These are phyloP conservation scores for Misopates orontium DNA, from an alignment of 257 asterid species.

Conservation along the genomic window DNA sequence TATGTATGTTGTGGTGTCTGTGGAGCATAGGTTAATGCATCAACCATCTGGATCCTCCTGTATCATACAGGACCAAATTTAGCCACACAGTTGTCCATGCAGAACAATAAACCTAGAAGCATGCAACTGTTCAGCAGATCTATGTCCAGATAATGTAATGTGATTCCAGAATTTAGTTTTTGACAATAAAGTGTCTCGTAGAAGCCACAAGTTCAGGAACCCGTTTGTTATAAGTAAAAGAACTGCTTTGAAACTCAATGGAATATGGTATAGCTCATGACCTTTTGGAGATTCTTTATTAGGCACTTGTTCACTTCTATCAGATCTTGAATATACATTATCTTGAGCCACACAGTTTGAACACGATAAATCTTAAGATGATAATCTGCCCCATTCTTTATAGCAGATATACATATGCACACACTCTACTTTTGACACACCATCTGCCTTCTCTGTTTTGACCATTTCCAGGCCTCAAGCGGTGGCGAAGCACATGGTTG, in stretches of 20 bases:
- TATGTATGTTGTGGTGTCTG: slow-evolving; percentile 7
- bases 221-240: not conserved
- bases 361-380: slow-evolving; percentile 15
- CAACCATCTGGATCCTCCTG: slow-evolving; percentile 3
- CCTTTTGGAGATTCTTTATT: not conserved
- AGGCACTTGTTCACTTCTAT: slow-evolving; percentile 5
- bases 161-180: slow-evolving; percentile 14
- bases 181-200: not conserved
- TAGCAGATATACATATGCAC: slow-evolving; percentile 1
- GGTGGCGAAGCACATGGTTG: slow-evolving; percentile 99
- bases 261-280: slow-evolving; percentile 14
- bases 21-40: slow-evolving; percentile 5
- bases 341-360: not conserved
- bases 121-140: not conserved
- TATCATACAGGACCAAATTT: slow-evolving; percentile 10
- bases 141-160: slow-evolving; percentile 12
- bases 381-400: slow-evolving; percentile 11
- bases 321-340: slow-evolving; percentile 8
- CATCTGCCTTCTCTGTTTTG: slow-evolving; percentile 24
- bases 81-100: not conserved
- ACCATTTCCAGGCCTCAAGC: slow-evolving; percentile 71
- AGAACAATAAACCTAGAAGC: not conserved
- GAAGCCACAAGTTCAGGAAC: slow-evolving; percentile 6
- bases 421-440: not conserved
- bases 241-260: not conserved